These are phyloP conservation scores for Aureobasidium mangrovei DNA, from an alignment of 2,329 filamentous ascomycete genomes.

Conservation along the genomic window DNA sequence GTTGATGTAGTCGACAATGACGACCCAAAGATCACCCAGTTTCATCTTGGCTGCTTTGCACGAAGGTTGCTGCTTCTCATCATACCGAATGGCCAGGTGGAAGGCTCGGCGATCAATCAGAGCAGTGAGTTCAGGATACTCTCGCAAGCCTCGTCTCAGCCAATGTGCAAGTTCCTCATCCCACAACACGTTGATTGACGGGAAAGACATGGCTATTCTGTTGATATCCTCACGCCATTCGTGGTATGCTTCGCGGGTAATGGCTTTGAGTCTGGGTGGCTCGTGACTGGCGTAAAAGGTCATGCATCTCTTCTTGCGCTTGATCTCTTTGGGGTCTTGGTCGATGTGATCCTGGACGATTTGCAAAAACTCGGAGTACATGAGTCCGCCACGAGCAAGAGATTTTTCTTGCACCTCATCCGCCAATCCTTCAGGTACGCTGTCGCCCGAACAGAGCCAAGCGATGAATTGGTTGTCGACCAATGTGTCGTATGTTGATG, in stretches of 20 bases:
- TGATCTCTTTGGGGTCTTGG: neutral
- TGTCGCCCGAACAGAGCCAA: neutral
- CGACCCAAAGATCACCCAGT: neutral
- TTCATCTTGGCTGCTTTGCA: neutral
- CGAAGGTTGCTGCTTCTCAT: neutral
- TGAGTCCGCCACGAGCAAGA: neutral
- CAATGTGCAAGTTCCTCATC: neutral
- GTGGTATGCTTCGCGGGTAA: neutral
- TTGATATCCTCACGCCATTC: neutral
- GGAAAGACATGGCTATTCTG: neutral
- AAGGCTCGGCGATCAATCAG: conserved; percentile 1
- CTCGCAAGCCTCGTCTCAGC: neutral
- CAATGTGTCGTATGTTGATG: neutral
- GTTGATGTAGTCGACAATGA: neutral
- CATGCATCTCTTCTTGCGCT: neutral
- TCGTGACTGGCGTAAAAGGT: neutral
- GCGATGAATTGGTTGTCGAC: neutral
- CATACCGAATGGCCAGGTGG: neutral
- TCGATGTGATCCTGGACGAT: neutral
- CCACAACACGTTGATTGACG: neutral
- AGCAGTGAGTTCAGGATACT: neutral
- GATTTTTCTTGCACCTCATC: neutral
- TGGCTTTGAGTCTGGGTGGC: neutral
- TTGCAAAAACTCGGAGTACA: neutral
- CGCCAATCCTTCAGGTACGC: neutral